A percentile compares a stretch with the other conserved stretches of the same genome.
phyloP scores from a whole-genome alignment of 495 filamentous ascomycete species.

The Patellaria atrata region DNA sequence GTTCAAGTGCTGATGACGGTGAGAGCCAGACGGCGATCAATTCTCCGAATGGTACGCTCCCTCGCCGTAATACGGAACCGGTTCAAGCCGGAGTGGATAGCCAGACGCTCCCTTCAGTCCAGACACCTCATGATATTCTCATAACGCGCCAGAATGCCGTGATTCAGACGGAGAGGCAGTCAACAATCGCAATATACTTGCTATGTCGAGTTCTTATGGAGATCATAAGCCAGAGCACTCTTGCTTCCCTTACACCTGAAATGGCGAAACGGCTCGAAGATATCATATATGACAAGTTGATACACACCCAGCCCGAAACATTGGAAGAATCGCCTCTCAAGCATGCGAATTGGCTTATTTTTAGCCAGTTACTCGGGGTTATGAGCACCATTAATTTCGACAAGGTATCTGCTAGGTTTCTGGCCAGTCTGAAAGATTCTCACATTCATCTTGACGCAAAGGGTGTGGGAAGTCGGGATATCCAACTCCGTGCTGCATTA shows the following conservation, averaged over 20 bases:
- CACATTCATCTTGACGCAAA: slow-evolving; percentile 59
- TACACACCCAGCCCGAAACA: slow-evolving; percentile 71
- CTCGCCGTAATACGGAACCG: slow-evolving; percentile 19
- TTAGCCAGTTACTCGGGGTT: slow-evolving; percentile 76
- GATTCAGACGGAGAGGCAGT: slow-evolving; percentile 66
- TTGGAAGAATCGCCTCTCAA: slow-evolving; percentile 64
- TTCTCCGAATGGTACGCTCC: slow-evolving; percentile 9
- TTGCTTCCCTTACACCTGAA: slow-evolving; percentile 66
- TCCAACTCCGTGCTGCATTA: slow-evolving; percentile 67
- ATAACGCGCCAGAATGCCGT: slow-evolving; percentile 43
- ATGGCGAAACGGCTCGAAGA: slow-evolving; percentile 84
- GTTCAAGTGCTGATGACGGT: slow-evolving; percentile 10
- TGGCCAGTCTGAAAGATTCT: slow-evolving; percentile 60
- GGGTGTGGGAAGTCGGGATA: slow-evolving; percentile 38
- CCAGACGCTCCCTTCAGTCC: slow-evolving; percentile 2
- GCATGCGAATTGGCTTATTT: slow-evolving; percentile 88
- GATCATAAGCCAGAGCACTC: slow-evolving; percentile 76
- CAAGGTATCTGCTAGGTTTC: slow-evolving; percentile 66
- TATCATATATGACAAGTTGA: slow-evolving; percentile 87
- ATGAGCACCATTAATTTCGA: slow-evolving; percentile 89
- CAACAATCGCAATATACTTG: slow-evolving; percentile 85
- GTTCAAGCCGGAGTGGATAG: slow-evolving; percentile 9
- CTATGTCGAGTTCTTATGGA: slow-evolving; percentile 88
- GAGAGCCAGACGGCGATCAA: slow-evolving; percentile 1
- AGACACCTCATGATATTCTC: slow-evolving; percentile 9